These are phyloP conservation scores for Plasmopara viticola DNA, from an alignment of 352 stramenopile species.

Conservation along the genomic window DNA sequence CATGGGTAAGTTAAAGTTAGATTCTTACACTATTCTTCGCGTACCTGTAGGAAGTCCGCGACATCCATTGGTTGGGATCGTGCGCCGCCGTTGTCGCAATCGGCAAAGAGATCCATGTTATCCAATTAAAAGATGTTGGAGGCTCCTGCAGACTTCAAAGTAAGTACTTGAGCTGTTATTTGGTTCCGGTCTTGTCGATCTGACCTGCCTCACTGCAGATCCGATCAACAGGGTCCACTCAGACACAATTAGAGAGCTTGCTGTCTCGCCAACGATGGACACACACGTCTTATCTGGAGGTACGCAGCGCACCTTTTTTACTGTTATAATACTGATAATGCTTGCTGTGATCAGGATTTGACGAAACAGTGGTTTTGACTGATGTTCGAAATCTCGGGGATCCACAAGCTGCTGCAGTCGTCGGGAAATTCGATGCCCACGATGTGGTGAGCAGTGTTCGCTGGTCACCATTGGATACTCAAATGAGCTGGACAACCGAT, in stretches of 20 bases:
- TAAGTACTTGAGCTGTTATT: conserved; percentile 3
- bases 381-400: conserved; percentile 46
- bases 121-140: conserved; percentile 31
- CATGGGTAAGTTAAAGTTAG: neutral
- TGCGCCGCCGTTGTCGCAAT: conserved; percentile 49
- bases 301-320: conserved; percentile 14
- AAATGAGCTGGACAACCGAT: conserved; percentile 80
- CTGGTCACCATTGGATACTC: conserved; percentile 40
- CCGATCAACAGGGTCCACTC: conserved; percentile 54
- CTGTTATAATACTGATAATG: neutral
- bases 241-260: conserved; percentile 68
- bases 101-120: conserved; percentile 63
- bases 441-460: conserved; percentile 79
- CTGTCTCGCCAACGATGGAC: conserved; percentile 25
- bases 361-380: conserved; percentile 70
- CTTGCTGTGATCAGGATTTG: conserved; percentile 44
- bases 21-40: conserved; percentile 3
- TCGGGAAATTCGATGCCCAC: conserved; percentile 58
- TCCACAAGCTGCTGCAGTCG: conserved; percentile 25
- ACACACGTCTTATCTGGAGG: conserved; percentile 42
- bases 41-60: conserved; percentile 52
- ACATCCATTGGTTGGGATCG: conserved; percentile 57
- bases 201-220: conserved; percentile 18
- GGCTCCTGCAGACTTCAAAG: conserved; percentile 32
- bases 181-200: neutral